Base-by-base conservation (phyloP, 116 monocot genomes). In the Posidonia oceanica region DNA sequence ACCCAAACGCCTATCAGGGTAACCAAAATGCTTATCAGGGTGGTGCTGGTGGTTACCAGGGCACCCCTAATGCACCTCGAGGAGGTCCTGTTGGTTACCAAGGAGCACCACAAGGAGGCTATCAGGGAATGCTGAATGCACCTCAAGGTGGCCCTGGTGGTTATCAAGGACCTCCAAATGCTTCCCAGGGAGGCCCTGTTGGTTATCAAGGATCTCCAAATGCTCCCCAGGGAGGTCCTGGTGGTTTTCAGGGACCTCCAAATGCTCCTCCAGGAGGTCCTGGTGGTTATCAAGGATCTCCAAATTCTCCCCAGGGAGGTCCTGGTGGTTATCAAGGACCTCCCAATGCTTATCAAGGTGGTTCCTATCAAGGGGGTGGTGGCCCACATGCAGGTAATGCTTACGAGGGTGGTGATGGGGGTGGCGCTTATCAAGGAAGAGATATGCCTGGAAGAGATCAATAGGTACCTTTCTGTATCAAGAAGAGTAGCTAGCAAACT, bases 401-500 rank as follows among this genome's bases (percentile, higher is more conserved):
- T 8, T 60, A 29, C 2, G 23, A 60, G 11, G 23, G 36, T 23
- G 56, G 56, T 13, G 74, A n/a, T 22, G 74, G 74, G 8, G 67
- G 74, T 21, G 40, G 67, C 18, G 5, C 59, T 57, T 70, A 40
- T 36, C 59, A 57, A 56, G 67, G 42, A 21, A 64, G 74, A 65
- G 74, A 74, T 40, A 64, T 74, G 38, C 74, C 74, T 3, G 74
- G 74, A 11, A 74, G 74, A 56, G 74, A 74, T 21, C 65, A 65
- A 40, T 65, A 65, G 39, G 4, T 64, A 42, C 11, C 7, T 41
- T 65, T 41, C 40, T 65, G 36, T 10, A 36, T 61, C 14, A 29
- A 21, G 21, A 13, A 60, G 21, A 0, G 60, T 29, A 2, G 11
- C 4, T 11, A 13, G 61, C 36, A 22, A 13, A 36, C 21, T 22